Conservation (phyloP, 352 stramenopile species). For the Albugo candida region DNA sequence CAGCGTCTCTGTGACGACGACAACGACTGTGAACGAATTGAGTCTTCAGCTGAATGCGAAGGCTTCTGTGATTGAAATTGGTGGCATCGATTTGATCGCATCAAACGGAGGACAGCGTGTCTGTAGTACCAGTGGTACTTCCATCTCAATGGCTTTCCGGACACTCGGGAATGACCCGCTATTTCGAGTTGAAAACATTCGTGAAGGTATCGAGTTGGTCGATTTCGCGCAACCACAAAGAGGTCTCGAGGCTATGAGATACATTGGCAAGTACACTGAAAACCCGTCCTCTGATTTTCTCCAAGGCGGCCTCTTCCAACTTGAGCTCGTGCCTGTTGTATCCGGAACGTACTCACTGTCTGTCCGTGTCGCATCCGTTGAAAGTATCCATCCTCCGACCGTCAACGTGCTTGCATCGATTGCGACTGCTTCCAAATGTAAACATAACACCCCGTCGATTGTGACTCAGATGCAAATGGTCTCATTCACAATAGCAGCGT, state of each 20-base stretch:
- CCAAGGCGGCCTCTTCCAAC: slow-evolving; percentile 42
- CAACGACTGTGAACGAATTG: slow-evolving; percentile 15
- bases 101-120: no score
- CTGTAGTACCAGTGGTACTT: slow-evolving; percentile 10
- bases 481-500: slow-evolving; percentile 71
- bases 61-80: slow-evolving; percentile 13
- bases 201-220: slow-evolving; percentile 31
- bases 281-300: background rate
- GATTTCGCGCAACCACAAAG: slow-evolving; percentile 32
- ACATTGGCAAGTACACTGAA: slow-evolving; percentile 17
- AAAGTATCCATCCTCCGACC: slow-evolving; percentile 45
- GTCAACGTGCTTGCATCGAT: slow-evolving; percentile 66
- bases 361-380: slow-evolving; percentile 24
- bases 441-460: slow-evolving; percentile 58
- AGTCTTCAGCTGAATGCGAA: slow-evolving; percentile 31
- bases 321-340: slow-evolving; percentile 68
- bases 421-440: slow-evolving; percentile 38
- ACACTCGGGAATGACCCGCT: slow-evolving; percentile 22
- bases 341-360: slow-evolving; percentile 41
- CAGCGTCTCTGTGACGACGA: slow-evolving; percentile 18
- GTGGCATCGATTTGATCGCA: slow-evolving; percentile 23
- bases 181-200: slow-evolving; percentile 16
- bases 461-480: slow-evolving; percentile 60
- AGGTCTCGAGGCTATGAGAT: slow-evolving; percentile 49
- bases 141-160: slow-evolving; percentile 26